A percentile compares a stretch with the other conserved stretches of the same genome.
These are phyloP conservation scores for Colletotrichum coccodes DNA, from an alignment of 2,329 filamentous ascomycete genomes.

Conservation along the genomic window DNA sequence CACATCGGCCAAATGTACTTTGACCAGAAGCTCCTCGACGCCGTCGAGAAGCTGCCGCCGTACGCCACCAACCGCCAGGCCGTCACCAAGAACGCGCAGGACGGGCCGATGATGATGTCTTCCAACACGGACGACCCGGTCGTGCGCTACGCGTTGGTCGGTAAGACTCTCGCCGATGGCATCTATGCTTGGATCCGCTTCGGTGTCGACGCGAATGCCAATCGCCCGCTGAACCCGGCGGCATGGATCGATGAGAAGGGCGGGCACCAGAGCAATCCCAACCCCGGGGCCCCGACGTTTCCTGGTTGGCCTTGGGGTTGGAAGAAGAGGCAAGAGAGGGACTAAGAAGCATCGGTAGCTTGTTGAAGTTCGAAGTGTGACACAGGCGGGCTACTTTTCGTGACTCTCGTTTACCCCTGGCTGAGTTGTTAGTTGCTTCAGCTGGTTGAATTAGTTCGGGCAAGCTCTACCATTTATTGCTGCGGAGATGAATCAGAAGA, in stretches of 20 bases:
- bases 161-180: slow-evolving; percentile 60
- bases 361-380: too few relatives aligned
- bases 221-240: slow-evolving; percentile 34
- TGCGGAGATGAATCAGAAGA: too few relatives aligned
- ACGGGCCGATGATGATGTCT: slow-evolving; percentile 58
- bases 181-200: slow-evolving; percentile 65
- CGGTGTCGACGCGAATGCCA: slow-evolving; percentile 52
- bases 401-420: background rate
- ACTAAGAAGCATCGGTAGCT: background rate
- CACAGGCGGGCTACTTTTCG: background rate
- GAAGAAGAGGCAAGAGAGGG: background rate
- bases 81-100: slow-evolving; percentile 61
- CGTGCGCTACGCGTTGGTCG: slow-evolving; percentile 66
- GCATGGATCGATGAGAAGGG: slow-evolving; percentile 20
- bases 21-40: slow-evolving; percentile 64
- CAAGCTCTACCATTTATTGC: too few relatives aligned
- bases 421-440: too few relatives aligned
- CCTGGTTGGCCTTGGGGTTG: background rate
- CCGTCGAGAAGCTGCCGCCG: slow-evolving; percentile 60
- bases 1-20: slow-evolving; percentile 73
- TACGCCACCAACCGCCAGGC: slow-evolving; percentile 57
- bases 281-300: background rate
- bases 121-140: slow-evolving; percentile 65
- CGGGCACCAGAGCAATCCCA: slow-evolving; percentile 3
- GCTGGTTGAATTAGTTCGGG: too few relatives aligned